Percentiles rank a stretch among this genome's conserved stretches.
These are phyloP conservation scores for Pichia sp. DNA, from an alignment of 1,139 yeast genomes.

Conservation along the genomic window DNA sequence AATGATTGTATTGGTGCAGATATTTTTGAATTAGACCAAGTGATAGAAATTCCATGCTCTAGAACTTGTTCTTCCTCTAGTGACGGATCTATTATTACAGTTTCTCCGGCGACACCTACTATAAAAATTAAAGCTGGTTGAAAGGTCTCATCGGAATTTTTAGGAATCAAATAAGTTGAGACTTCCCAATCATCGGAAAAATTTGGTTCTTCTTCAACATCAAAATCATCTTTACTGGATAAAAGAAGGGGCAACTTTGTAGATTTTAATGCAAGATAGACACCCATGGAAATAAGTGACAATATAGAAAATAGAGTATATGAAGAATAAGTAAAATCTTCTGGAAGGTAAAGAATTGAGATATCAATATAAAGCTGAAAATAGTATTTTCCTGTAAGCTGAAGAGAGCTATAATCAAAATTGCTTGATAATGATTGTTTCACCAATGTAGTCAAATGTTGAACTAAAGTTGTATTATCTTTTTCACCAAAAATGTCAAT, in stretches of 20 bases:
- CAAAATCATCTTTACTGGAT: slow-evolving; percentile 47
- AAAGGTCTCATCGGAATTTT: slow-evolving; percentile 28
- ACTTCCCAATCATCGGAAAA: slow-evolving; percentile 82
- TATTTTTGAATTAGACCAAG: slow-evolving; percentile 60
- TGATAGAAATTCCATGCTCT: slow-evolving; percentile 69
- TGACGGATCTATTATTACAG: slow-evolving; percentile 73
- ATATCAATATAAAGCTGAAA: slow-evolving; percentile 75
- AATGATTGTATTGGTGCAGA: slow-evolving; percentile 58
- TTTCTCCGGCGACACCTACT: slow-evolving; percentile 64
- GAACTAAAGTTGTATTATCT: slow-evolving; percentile 59
- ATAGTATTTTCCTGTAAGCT: slow-evolving; percentile 64
- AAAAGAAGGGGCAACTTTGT: slow-evolving; percentile 68
- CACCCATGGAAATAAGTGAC: slow-evolving; percentile 68
- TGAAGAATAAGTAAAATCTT: slow-evolving; percentile 35
- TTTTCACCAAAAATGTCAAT: slow-evolving; percentile 67
- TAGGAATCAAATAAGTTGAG: slow-evolving; percentile 39
- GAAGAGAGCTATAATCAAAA: slow-evolving; percentile 44
- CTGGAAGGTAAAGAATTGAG: slow-evolving; percentile 57
- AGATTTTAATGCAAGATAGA: slow-evolving; percentile 72
- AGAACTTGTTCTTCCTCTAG: slow-evolving; percentile 79
- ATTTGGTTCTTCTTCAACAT: slow-evolving; percentile 80
- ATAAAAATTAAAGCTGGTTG: slow-evolving; percentile 73
- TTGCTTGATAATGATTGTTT: slow-evolving; percentile 39
- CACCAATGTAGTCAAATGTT: slow-evolving; percentile 49
- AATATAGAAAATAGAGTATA: slow-evolving; percentile 54